phyloP scores from a whole-genome alignment of 805 yeast species.

The Sugiyamaella boreocaroliniensis region DNA sequence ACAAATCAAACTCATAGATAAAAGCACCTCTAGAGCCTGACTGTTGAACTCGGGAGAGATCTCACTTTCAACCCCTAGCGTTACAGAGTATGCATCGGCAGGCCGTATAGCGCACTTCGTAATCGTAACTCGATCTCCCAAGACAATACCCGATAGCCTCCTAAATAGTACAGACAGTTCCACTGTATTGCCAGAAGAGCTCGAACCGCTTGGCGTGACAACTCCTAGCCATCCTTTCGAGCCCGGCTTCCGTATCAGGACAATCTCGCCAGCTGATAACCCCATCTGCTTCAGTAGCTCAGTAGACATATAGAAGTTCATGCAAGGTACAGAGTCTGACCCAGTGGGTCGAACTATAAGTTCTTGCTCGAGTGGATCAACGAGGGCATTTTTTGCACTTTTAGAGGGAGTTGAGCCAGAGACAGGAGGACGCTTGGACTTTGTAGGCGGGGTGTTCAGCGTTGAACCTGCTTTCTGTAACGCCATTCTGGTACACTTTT shows the following conservation, averaged over 20 bases:
- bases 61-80: conserved; percentile 26
- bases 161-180: conserved; percentile 31
- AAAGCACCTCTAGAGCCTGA: conserved; percentile 28
- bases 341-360: conserved; percentile 25
- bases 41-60: background rate
- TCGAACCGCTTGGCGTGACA: conserved; percentile 22
- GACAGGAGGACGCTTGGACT: conserved; percentile 3
- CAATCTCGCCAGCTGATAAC: conserved; percentile 26
- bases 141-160: conserved; percentile 36
- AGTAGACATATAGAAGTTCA: conserved; percentile 22
- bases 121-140: conserved; percentile 49
- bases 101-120: conserved; percentile 45
- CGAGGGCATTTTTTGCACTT: background rate
- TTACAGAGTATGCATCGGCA: conserved; percentile 34
- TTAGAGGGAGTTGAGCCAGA: background rate
- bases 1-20: conserved; percentile 30
- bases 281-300: conserved; percentile 22
- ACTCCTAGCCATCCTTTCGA: conserved; percentile 20
- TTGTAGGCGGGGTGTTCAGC: conserved; percentile 13
- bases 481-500: background rate
- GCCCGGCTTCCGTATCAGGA: conserved; percentile 14
- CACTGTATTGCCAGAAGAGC: conserved; percentile 16
- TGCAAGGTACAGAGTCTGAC: conserved; percentile 6
- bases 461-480: conserved; percentile 2
- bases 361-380: background rate